phyloP scores from a whole-genome alignment of 768 basidiomycete genomes.

The Naganishia vishniacii region DNA sequence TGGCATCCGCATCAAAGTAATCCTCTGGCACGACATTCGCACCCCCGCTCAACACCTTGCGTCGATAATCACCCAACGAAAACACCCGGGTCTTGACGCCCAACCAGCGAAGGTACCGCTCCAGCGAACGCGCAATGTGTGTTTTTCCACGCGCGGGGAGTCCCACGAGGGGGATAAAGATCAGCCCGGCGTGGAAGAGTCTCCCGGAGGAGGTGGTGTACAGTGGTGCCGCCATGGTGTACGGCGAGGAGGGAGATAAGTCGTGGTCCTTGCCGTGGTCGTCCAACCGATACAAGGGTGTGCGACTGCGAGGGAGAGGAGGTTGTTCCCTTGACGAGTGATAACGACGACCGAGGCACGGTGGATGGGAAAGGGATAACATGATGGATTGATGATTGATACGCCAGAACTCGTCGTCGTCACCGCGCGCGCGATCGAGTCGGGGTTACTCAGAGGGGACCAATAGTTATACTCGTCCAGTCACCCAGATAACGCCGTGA shows the following conservation, averaged over 20 bases:
- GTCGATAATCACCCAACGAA: constrained; percentile 87
- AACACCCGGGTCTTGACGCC: constrained; percentile 94
- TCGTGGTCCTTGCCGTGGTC: too few relatives aligned
- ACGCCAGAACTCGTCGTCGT: too few relatives aligned
- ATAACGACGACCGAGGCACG: too few relatives aligned
- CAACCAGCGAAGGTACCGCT: constrained; percentile 97
- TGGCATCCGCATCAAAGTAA: constrained; percentile 77
- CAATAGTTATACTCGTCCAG: too few relatives aligned
- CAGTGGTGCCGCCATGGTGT: constrained; percentile 79
- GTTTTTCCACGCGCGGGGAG: constrained; percentile 78
- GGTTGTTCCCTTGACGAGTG: too few relatives aligned
- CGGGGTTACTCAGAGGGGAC: too few relatives aligned
- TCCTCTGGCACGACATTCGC: constrained; percentile 82
- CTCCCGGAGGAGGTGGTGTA: constrained; percentile 70
- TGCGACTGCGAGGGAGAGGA: too few relatives aligned
- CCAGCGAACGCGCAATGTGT: constrained; percentile 88
- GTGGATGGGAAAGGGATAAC: too few relatives aligned
- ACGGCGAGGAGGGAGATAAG: background rate
- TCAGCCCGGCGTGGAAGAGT: constrained; percentile 72
- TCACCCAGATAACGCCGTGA: too few relatives aligned
- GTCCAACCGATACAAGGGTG: too few relatives aligned
- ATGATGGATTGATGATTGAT: too few relatives aligned
- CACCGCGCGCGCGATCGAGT: too few relatives aligned
- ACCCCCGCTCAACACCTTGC: constrained; percentile 81
- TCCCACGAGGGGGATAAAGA: constrained; percentile 52